phyloP scores from a whole-genome alignment of 2,329 filamentous ascomycete species.

The Colletotrichum neosansevieriae region DNA sequence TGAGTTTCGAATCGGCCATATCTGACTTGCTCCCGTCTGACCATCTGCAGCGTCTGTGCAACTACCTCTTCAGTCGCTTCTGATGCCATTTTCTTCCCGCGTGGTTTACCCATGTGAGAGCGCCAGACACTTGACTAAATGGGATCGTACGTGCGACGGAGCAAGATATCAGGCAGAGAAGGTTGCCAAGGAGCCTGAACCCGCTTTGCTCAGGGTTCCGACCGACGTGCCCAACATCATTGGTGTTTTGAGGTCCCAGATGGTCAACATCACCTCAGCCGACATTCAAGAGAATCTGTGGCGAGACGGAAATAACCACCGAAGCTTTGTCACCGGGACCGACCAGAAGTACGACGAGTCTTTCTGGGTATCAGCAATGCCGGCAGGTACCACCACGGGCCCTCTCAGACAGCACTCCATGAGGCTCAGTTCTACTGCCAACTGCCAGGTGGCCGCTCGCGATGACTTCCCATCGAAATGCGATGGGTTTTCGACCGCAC shows the following conservation, averaged over 20 bases:
- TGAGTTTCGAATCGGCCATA: neutral
- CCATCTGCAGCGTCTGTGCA: slow-evolving; percentile 23
- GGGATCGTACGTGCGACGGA: slow-evolving; percentile 27
- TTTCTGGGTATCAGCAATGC: slow-evolving; percentile 38
- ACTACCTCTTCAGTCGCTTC: slow-evolving; percentile 29
- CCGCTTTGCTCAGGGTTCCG: slow-evolving; percentile 13
- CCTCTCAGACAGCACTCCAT: slow-evolving; percentile 37
- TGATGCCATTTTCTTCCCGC: slow-evolving; percentile 30
- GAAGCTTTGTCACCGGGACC: slow-evolving; percentile 26
- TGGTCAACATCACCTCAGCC: slow-evolving; percentile 31
- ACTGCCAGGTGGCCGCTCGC: slow-evolving; percentile 11
- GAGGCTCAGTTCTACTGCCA: slow-evolving; percentile 32
- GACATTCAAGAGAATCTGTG: slow-evolving; percentile 36
- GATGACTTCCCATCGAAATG: slow-evolving; percentile 33
- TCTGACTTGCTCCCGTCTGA: slow-evolving; percentile 1
- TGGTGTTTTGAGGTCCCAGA: slow-evolving; percentile 7
- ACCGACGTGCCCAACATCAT: slow-evolving; percentile 17
- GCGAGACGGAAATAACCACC: slow-evolving; percentile 27
- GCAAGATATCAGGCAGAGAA: neutral
- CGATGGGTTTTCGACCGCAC: slow-evolving; percentile 25
- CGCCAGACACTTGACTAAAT: slow-evolving; percentile 19
- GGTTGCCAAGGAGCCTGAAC: slow-evolving; percentile 35
- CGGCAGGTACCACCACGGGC: slow-evolving; percentile 30
- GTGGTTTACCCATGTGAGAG: slow-evolving; percentile 32
- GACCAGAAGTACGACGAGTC: slow-evolving; percentile 28